Conservation (phyloP, 2,329 filamentous ascomycete species). For the Fusarium pilosicola region DNA sequence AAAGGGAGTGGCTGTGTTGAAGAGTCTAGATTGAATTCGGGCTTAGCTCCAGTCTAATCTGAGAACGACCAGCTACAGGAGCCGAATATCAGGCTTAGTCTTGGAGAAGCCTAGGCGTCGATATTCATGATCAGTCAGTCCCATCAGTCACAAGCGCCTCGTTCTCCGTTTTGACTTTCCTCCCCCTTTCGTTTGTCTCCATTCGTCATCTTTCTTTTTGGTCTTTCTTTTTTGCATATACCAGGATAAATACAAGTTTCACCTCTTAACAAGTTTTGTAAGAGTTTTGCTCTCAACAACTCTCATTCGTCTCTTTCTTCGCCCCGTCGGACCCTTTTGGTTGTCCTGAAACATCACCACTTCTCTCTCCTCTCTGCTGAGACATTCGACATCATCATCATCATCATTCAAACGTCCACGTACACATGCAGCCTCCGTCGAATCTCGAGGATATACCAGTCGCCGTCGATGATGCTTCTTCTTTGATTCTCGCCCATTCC, state of each 20-base stretch:
- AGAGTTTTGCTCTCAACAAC: conserved; percentile 11
- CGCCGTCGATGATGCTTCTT: conserved; percentile 38
- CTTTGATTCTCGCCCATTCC: conserved; percentile 31
- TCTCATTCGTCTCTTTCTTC: conserved; percentile 7
- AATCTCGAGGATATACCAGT: conserved; percentile 30
- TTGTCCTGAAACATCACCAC: conserved; percentile 35
- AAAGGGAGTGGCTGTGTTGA: conserved; percentile 10
- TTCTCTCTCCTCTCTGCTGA: conserved; percentile 29
- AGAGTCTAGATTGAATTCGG: conserved; percentile 12
- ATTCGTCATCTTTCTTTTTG: conserved; percentile 5
- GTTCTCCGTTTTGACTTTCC: conserved; percentile 2
- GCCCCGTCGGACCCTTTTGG: conserved; percentile 15
- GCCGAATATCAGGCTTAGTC: conserved; percentile 3
- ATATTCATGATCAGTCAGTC: conserved; percentile 28
- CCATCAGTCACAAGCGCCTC: conserved; percentile 34
- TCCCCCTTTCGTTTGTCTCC: neutral
- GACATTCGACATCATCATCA: conserved; percentile 16
- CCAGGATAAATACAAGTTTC: conserved; percentile 5
- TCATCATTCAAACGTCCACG: conserved; percentile 18
- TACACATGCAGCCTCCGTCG: conserved; percentile 40
- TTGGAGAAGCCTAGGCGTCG: neutral
- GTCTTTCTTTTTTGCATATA: conserved; percentile 1
- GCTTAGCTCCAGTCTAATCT: conserved; percentile 12
- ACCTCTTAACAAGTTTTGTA: neutral
- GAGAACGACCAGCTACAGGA: conserved; percentile 1